A percentile compares a stretch with the other conserved stretches of the same genome.
phyloP scores from a whole-genome alignment of 1,284 basidiomycete species.

The Naganishia sp. region DNA sequence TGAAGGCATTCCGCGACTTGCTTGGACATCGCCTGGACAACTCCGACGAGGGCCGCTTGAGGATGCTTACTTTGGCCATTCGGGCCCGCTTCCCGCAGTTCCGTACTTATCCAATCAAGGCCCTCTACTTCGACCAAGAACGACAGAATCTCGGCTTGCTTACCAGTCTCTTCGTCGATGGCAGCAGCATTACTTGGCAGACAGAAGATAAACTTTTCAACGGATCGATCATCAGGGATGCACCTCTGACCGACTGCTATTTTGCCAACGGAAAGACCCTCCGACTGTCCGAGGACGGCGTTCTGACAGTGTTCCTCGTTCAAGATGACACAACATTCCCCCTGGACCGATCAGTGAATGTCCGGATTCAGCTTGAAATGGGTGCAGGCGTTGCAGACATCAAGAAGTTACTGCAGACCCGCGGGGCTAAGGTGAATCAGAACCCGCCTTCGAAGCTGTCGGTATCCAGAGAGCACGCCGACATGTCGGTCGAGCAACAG shows the following conservation, averaged over 20 bases:
- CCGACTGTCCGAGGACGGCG: not conserved
- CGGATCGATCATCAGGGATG: not conserved
- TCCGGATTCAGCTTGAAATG: conserved; percentile 1
- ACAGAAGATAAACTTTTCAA: not conserved
- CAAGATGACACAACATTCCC: conserved; percentile 4
- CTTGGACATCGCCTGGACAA: conserved; percentile 1
- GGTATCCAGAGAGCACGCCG: too few species aligned
- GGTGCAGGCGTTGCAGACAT: not conserved
- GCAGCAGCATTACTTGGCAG: conserved; percentile 16
- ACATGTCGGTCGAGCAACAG: too few species aligned
- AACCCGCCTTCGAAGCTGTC: not conserved
- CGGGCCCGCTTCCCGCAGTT: conserved; percentile 3
- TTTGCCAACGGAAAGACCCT: conserved; percentile 3
- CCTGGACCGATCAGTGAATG: not conserved
- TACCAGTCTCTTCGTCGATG: conserved; percentile 2
- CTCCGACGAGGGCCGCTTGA: not conserved
- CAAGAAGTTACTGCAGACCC: not conserved
- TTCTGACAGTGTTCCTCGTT: not conserved
- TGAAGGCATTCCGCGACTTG: conserved; percentile 3
- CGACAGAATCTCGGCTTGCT: not conserved
- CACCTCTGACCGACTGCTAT: conserved; percentile 2
- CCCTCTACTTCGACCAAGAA: not conserved
- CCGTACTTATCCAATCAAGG: not conserved
- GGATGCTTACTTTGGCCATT: not conserved
- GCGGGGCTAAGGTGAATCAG: not conserved